These are phyloP conservation scores for Euphrasia confusa DNA, from an alignment of 257 asterid species.

Conservation along the genomic window DNA sequence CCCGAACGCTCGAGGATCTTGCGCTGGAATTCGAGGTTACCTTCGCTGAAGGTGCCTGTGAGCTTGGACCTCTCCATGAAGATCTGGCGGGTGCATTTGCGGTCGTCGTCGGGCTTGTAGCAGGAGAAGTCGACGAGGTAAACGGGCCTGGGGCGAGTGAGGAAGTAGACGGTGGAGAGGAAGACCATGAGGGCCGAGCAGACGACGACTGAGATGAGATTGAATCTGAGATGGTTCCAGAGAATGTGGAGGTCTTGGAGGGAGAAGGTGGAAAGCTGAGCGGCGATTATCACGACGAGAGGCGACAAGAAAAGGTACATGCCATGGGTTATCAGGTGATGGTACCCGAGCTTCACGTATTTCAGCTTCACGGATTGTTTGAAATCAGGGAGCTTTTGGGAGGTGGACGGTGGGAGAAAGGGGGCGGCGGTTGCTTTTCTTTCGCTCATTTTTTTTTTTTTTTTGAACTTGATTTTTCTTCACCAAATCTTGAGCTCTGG, in stretches of 20 bases:
- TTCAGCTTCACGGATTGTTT: neutral
- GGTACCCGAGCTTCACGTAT: slow-evolving; percentile 12
- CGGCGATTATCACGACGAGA: slow-evolving; percentile 13
- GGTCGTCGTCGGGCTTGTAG: slow-evolving; percentile 33
- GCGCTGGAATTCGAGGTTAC: slow-evolving; percentile 38
- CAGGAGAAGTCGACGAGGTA: slow-evolving; percentile 43
- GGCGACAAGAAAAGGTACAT: slow-evolving; percentile 9
- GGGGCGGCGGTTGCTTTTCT: slow-evolving; percentile 32
- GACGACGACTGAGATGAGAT: slow-evolving; percentile 15
- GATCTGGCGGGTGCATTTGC: slow-evolving; percentile 12
- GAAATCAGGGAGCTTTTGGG: slow-evolving; percentile 27
- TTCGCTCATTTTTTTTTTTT: slow-evolving; percentile 43
- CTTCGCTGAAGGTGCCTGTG: slow-evolving; percentile 32
- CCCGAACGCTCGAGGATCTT: slow-evolving; percentile 39
- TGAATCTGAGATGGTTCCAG: slow-evolving; percentile 21
- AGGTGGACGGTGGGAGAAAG: slow-evolving; percentile 40
- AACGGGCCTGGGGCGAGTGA: slow-evolving; percentile 43
- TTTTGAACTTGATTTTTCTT: neutral
- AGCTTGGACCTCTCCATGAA: slow-evolving; percentile 38
- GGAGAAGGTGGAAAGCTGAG: slow-evolving; percentile 1
- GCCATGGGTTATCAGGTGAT: slow-evolving; percentile 24
- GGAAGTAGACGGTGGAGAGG: slow-evolving; percentile 27
- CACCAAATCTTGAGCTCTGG: slow-evolving; percentile 1
- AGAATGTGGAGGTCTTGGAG: slow-evolving; percentile 24
- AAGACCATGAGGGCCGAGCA: slow-evolving; percentile 25